Conservation (phyloP, 208 protist species). For the Leishmania gerbilli region DNA sequence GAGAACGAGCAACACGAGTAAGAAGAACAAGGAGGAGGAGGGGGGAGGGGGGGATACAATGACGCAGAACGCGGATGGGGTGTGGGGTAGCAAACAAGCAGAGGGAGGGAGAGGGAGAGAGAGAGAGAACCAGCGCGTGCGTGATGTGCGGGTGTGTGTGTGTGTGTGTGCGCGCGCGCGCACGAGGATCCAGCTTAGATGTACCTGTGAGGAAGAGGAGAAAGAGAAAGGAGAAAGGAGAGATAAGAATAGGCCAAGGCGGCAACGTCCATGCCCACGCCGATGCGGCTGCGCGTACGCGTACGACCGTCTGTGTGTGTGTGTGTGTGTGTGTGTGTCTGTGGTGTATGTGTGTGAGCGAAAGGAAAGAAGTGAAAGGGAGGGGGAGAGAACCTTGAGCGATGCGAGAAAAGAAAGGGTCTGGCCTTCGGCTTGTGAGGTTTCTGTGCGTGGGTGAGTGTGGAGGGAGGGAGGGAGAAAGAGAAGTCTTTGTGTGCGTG, state of each 20-base stretch:
- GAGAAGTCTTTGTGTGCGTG: not conserved
- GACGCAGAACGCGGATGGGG: not conserved
- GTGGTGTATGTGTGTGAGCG: not conserved
- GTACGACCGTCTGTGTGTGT: not conserved
- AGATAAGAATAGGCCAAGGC: conserved; percentile 3
- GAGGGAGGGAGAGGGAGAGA: not conserved
- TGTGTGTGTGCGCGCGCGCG: too few relatives aligned
- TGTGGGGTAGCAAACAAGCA: not conserved
- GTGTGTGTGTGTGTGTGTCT: not conserved
- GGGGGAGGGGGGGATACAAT: not conserved
- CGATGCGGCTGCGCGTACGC: not conserved
- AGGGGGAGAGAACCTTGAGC: too few relatives aligned
- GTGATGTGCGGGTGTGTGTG: not conserved
- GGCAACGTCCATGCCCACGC: not conserved
- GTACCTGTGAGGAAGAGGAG: not conserved
- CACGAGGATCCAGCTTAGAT: not conserved
- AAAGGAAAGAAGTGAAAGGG: too few relatives aligned
- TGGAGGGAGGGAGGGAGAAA: too few relatives aligned
- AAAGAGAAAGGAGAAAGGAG: not conserved
- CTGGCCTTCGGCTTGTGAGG: not conserved
- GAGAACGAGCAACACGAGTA: not conserved
- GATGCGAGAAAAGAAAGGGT: too few relatives aligned
- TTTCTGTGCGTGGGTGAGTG: not conserved
- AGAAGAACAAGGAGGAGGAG: not conserved
- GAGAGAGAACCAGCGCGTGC: not conserved